phyloP scores from a whole-genome alignment of 106 monocot genomes.

The Dendrobium catenatum region DNA sequence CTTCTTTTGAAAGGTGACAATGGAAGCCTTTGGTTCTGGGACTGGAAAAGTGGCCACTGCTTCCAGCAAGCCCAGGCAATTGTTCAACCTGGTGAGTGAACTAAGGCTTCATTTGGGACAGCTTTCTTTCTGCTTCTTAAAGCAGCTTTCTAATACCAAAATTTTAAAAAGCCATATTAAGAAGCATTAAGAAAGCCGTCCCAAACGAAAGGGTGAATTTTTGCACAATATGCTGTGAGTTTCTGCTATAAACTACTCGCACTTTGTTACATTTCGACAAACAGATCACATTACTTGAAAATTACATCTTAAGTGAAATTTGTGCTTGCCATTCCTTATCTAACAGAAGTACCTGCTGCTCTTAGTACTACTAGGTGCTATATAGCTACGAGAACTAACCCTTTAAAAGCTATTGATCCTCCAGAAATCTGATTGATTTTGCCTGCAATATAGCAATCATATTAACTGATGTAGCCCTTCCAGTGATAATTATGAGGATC shows the following conservation, averaged over 20 bases:
- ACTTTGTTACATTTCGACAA: neutral
- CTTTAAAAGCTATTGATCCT: too few relatives aligned
- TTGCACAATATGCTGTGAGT: conserved; percentile 98
- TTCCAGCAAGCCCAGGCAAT: too few relatives aligned
- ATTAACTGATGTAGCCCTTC: neutral
- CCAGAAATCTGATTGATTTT: neutral
- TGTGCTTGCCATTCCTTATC: neutral
- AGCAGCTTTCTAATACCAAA: too few relatives aligned
- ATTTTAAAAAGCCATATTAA: too few relatives aligned
- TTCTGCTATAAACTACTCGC: neutral
- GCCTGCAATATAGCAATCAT: neutral
- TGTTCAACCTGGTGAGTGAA: too few relatives aligned
- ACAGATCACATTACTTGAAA: neutral
- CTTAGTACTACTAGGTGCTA: neutral
- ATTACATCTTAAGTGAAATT: neutral
- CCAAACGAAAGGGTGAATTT: conserved; percentile 95
- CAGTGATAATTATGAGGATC: neutral
- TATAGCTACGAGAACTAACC: too few relatives aligned
- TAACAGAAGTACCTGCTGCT: neutral
- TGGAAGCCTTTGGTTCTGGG: too few relatives aligned
- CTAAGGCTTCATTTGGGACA: too few relatives aligned
- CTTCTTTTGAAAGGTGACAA: too few relatives aligned
- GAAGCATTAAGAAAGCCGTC: too few relatives aligned
- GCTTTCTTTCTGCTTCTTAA: too few relatives aligned
- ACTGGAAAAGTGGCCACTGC: too few relatives aligned